Conservation (phyloP, 1,284 basidiomycete genomes). For the Athelia sp. region DNA sequence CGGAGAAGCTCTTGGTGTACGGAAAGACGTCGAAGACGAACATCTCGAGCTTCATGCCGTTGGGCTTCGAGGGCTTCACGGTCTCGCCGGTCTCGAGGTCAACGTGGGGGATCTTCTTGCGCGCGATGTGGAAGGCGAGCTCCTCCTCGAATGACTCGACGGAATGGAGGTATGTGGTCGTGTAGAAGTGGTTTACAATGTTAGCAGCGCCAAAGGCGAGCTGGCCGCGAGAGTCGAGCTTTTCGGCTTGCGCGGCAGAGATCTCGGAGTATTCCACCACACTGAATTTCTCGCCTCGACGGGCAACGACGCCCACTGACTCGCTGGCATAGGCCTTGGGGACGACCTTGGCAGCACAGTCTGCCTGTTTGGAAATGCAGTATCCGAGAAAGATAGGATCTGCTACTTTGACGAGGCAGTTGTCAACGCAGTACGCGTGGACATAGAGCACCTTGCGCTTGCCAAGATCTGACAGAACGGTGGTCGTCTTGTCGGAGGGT, state of each 20-base stretch:
- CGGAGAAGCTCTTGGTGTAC: conserved; percentile 78
- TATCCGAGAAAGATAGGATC: conserved; percentile 97
- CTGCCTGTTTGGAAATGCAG: conserved; percentile 80
- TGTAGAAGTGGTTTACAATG: conserved; percentile 99
- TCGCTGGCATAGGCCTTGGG: conserved; percentile 86
- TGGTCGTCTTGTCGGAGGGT: conserved; percentile 50
- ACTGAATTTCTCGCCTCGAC: conserved; percentile 76
- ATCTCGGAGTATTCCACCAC: conserved; percentile 99
- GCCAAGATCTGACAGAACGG: conserved; percentile 83
- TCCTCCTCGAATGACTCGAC: conserved; percentile 84
- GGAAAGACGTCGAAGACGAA: conserved; percentile 99
- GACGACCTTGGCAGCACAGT: conserved; percentile 95
- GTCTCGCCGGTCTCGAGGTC: conserved; percentile 59
- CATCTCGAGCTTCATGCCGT: conserved; percentile 99
- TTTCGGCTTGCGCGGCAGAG: conserved; percentile 79
- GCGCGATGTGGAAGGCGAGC: conserved; percentile 96
- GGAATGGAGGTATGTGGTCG: conserved; percentile 76
- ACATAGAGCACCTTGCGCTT: conserved; percentile 82
- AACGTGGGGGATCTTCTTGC: conserved; percentile 93
- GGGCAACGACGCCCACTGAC: conserved; percentile 92
- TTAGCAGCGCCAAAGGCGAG: conserved; percentile 93
- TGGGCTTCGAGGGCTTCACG: conserved; percentile 85
- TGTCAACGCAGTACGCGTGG: conserved; percentile 97
- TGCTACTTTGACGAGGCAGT: conserved; percentile 96
- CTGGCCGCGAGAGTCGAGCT: conserved; percentile 66